These are phyloP conservation scores for Xylaria scruposa DNA, from an alignment of 495 filamentous ascomycete genomes.

Conservation along the genomic window DNA sequence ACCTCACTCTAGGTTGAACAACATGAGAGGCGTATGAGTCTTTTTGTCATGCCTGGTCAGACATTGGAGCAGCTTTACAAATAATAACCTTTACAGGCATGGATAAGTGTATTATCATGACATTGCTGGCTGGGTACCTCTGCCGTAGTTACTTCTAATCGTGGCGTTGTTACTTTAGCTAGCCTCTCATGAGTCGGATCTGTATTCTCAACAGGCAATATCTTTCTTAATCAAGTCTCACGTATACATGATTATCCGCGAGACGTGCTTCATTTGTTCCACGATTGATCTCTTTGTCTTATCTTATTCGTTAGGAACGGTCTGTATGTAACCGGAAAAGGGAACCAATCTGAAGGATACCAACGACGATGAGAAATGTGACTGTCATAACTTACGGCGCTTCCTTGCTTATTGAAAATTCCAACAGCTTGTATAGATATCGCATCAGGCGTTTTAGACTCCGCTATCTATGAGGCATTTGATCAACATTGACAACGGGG, in stretches of 20 bases:
- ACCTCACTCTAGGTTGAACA: background rate
- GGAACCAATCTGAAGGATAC: background rate
- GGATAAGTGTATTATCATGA: background rate
- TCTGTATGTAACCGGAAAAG: background rate
- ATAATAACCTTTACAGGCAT: background rate
- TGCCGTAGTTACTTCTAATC: background rate
- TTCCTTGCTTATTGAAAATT: background rate
- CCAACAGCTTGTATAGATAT: background rate
- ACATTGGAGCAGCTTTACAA: background rate
- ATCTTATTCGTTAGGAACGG: background rate
- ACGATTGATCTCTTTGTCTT: no score
- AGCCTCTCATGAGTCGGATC: background rate
- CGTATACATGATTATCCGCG: background rate
- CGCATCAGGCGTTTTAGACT: background rate
- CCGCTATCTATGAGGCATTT: background rate
- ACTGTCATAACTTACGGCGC: background rate
- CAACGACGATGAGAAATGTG: background rate
- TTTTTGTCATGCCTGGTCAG: background rate
- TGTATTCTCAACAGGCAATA: background rate
- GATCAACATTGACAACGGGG: background rate
- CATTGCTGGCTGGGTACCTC: background rate
- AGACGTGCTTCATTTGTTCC: background rate
- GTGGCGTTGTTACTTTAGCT: background rate
- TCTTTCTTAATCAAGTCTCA: background rate
- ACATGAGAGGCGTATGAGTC: background rate